Conservation (phyloP, 352 stramenopile genomes). For the Pythium periplocum region DNA sequence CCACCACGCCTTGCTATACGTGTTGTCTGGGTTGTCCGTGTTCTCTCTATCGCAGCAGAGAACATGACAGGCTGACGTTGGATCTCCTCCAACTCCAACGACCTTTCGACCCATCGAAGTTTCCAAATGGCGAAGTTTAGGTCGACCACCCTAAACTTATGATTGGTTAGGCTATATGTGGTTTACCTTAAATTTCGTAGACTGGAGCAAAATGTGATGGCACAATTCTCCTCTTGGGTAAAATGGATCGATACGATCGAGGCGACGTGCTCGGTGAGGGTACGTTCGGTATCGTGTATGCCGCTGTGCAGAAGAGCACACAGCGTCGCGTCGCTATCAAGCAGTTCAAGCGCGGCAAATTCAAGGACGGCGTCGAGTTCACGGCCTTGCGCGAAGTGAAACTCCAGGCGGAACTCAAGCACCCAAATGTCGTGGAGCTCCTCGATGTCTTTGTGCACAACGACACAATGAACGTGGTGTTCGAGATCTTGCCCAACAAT, state of each 20-base stretch:
- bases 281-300: slow-evolving; percentile 87
- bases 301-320: slow-evolving; percentile 71
- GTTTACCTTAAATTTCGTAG: slow-evolving; percentile 3
- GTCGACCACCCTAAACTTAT: slow-evolving; percentile 7
- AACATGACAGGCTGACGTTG: too few species aligned
- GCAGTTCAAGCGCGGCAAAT: slow-evolving; percentile 86
- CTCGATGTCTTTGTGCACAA: slow-evolving; percentile 86
- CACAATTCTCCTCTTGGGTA: neutral
- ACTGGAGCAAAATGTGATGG: too few species aligned
- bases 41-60: too few species aligned
- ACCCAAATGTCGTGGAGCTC: slow-evolving; percentile 81
- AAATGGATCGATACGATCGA: slow-evolving; percentile 79
- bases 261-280: slow-evolving; percentile 76
- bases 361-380: slow-evolving; percentile 87
- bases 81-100: too few species aligned
- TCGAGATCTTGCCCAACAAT: slow-evolving; percentile 84
- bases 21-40: too few species aligned
- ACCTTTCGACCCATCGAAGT: too few species aligned
- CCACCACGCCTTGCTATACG: too few species aligned
- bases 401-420: slow-evolving; percentile 81
- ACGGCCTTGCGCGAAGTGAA: slow-evolving; percentile 88
- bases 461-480: slow-evolving; percentile 88
- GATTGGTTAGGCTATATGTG: neutral
- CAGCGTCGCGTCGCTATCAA: slow-evolving; percentile 76
- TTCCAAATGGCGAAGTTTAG: neutral